Evolutionary conservation across 495 filamentous ascomycete genomes (phyloP).

Genomic region (Hyaloscypha variabilis): DNA sequence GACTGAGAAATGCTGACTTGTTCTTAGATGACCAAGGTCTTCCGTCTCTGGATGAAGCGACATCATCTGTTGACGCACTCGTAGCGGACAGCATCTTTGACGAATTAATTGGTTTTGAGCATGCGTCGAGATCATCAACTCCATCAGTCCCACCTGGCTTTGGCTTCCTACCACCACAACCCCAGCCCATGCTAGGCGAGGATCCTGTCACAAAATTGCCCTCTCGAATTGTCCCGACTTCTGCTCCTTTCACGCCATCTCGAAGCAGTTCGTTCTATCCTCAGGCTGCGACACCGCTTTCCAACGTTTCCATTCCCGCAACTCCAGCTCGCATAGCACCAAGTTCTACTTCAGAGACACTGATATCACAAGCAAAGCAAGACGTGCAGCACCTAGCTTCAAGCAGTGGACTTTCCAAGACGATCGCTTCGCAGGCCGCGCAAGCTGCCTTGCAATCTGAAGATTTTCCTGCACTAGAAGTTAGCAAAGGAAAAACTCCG

Average conservation of each 20-base stretch:
- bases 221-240: constrained; percentile 28
- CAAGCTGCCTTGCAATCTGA: constrained; percentile 49
- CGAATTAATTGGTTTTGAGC: constrained; percentile 38
- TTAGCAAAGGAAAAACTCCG: constrained; percentile 30
- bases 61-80: constrained; percentile 57
- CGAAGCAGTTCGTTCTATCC: constrained; percentile 22
- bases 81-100: constrained; percentile 53
- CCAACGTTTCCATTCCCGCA: constrained; percentile 24
- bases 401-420: constrained; percentile 47
- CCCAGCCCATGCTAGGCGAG: constrained; percentile 45
- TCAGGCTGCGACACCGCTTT: constrained; percentile 29
- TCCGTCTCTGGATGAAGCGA: constrained; percentile 52
- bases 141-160: constrained; percentile 71
- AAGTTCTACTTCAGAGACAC: background rate
- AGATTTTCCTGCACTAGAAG: constrained; percentile 59
- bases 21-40: constrained; percentile 38
- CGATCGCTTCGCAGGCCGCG: constrained; percentile 47
- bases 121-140: constrained; percentile 53
- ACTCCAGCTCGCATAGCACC: constrained; percentile 4
- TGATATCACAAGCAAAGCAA: constrained; percentile 43
- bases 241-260: constrained; percentile 31
- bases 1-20: constrained; percentile 19
- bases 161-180: constrained; percentile 56
- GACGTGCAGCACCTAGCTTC: constrained; percentile 48
- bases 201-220: constrained; percentile 25